Evolutionary conservation across 2,329 filamentous ascomycete species (phyloP), one percentile per base, ranked within the genome.

Genomic region (Thyridium curvatum): DNA sequence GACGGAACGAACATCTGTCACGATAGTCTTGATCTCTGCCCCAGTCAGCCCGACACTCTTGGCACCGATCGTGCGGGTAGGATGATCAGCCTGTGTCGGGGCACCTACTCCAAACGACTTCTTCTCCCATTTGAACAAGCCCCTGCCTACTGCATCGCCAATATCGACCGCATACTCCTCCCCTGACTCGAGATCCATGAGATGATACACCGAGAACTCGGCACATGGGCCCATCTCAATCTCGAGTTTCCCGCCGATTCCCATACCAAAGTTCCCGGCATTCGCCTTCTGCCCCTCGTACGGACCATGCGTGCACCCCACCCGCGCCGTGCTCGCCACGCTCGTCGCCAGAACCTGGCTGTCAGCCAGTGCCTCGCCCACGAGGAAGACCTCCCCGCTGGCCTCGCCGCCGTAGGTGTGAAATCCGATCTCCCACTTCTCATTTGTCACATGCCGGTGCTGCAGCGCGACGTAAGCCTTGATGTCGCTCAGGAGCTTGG

Each of bases 231-330:
- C 66, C 18, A 61, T 46, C 9, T 59, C 48, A 14, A 62, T 60
- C 13, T 61, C 55, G 28, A 51, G 49, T 21, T 61, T 59, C 1
- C 59, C 59, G 21, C 61, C 60, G n/a, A 64, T 60, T 2, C 61
- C 62, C 28, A 62, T 62, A 0, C 64, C 70, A 33, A 76, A 65
- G 42, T 76, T 75, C 0, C 73, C 73, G 0, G 64, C 58, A 0
- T 69, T 77, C 0, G 71, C 72, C 17, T 68, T 66, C 46, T 76
- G 72, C 1, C 65, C 62, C 0, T 58, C 52, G 40, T 77, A 77
- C 0, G 65, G 56, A 0, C 55, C 65, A 43, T 77, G 73, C 39
- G 65, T 53, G 13, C 54, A 52, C 2, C 51, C 63, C 8, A 67
- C 55, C 33, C 64, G 59, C 1, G 62, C 63, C 7, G 55, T 59